These are phyloP conservation scores for Hypholoma fasciculare DNA, from an alignment of 768 basidiomycete species.

Conservation along the genomic window DNA sequence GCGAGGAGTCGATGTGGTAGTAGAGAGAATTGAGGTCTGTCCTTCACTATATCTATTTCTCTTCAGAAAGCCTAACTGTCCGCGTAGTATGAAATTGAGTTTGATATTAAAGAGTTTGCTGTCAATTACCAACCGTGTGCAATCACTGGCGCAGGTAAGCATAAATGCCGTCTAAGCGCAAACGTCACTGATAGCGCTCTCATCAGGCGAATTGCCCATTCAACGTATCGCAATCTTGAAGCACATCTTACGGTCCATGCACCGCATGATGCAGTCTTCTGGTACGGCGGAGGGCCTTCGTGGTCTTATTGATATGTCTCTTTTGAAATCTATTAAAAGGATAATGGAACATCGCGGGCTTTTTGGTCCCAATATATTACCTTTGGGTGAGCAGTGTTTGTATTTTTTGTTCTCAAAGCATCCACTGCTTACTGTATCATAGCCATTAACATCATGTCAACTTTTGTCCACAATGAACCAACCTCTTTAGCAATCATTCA, in stretches of 20 bases:
- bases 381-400: conserved; percentile 60
- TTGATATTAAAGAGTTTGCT: conserved; percentile 59
- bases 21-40: conserved; percentile 83
- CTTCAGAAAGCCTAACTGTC: not conserved
- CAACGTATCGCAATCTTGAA: conserved; percentile 82
- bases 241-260: conserved; percentile 87
- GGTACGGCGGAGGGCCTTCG: conserved; percentile 94
- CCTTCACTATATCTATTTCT: conserved; percentile 4
- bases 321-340: conserved; percentile 83
- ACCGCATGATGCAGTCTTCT: conserved; percentile 96
- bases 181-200: not conserved
- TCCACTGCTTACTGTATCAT: conserved; percentile 2
- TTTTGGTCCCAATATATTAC: conserved; percentile 86
- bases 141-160: conserved; percentile 20
- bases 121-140: conserved; percentile 21
- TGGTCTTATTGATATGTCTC: conserved; percentile 87
- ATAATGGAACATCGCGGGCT: conserved; percentile 80
- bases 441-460: conserved; percentile 95
- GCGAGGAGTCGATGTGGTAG: conserved; percentile 82
- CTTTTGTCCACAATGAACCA: conserved; percentile 98
- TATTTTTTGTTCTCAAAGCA: not conserved
- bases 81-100: conserved; percentile 64
- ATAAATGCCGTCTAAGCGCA: not conserved
- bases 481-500: conserved; percentile 92
- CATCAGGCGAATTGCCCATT: conserved; percentile 73